Evolutionary conservation across 345 rosid species (phyloP), one percentile per base, ranked within the genome.

Genomic region (Linum tenue): DNA sequence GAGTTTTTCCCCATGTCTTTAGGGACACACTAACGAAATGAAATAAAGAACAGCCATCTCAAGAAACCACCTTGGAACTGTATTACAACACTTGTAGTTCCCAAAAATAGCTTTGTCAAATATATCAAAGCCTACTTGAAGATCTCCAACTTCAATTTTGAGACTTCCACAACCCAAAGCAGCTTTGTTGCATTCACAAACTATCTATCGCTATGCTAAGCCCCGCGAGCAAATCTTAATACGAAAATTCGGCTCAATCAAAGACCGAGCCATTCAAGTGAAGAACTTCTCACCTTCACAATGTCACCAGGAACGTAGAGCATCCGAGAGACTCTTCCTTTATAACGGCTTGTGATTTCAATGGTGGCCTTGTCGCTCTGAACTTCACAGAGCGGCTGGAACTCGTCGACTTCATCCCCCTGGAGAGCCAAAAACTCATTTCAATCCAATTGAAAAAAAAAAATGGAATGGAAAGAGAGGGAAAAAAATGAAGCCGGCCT

Each of bases 291-390:
- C 63, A 89, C 98, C 96, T 92, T 92, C 17, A 92, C 90, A 61
- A 92, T 92, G 66, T 83, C 73, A 38, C 97, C 96, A 59, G 98
- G 94, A 80, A 65, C 66, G 69, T 86, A 78, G 40, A 76, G 79
- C 64, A 90, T 66, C 55, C 75, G 71, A 62, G 79, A 76, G 56
- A 86, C 86, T 80, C 82, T 92, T 53, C 98, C 98, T 65, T 80
- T 83, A 71, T 87, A 92, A 22, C 96, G 90, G 63, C 98, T 92
- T 0, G 98, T 92, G 55, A 92, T 92, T 75, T 88, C 94, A 58
- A 92, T 90, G 0, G 97, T 90, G 44, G 98, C 98, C 75, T 92
- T 92, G 77, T 92, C 98, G 17, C 98, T 92, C 74, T 92, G 98
- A 70, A 92, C 97, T 85, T 90, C 98, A 64, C 98, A 90, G 4